Evolutionary conservation across 2,329 filamentous ascomycete species (phyloP), one percentile per base, ranked within the genome.

Genomic region (Thelonectria discophora): DNA sequence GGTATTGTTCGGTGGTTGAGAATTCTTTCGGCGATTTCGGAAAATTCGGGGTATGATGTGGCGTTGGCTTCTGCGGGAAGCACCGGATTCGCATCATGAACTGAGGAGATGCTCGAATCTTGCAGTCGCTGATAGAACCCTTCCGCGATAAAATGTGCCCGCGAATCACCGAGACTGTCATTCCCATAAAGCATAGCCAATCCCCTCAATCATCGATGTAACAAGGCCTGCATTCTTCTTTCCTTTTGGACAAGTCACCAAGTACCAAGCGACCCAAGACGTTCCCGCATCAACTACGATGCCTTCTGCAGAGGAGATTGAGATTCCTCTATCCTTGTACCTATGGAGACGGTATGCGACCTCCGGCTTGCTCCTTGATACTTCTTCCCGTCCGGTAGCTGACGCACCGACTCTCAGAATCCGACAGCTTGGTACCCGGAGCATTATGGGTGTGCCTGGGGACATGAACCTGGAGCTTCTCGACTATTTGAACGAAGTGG

Each of bases 401-500:
- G 17, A 43, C 17, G 40, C 40, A 17, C 13, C 9, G 2, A 10
- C 10, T 43, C 11, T 50, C 7, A 63, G 60, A 15, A 60, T 63
- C 11, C 55, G 50, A 3, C 50, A 60, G 9, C 34, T 59, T 11
- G 60, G 60, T 5, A 51, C 51, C 49, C 40, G 18, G 17, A 60
- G 60, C 34, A 47, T 63, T 8, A 63, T 63, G 60, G 60, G 60
- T 1, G 60, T 63, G 4, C 60, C 60, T 0, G 60, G 60, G 32
- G 60, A 63, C 17, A 63, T 63, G 60, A 63, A 63, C 18, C 18
- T 63, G 24, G 55, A 60, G 32, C 60, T 63, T 2, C 50, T 63
- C 15, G 60, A 63, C 24, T 63, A 63, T 42, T 30, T 63, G 5
- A 46, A 60, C 5, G 20, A 59, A n/a, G 56, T 63, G 11, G 50